Base-by-base conservation (phyloP, 768 basidiomycete species). In the Piloderma croceum region DNA sequence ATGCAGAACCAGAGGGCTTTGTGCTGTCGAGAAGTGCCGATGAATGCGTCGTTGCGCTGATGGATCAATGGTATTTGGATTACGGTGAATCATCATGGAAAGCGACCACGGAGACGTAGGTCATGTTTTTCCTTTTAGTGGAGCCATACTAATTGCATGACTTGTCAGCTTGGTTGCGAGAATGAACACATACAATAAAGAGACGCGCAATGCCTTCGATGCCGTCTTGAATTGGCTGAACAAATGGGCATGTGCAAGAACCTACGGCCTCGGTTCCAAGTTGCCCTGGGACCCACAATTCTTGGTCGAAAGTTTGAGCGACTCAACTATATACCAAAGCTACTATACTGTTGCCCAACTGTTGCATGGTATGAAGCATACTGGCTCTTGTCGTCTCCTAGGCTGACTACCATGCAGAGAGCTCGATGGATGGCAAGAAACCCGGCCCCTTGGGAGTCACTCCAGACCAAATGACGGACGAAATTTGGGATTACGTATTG, bases 1-100 rank as follows among this genome's bases (percentile, higher is more conserved):
- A 99, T 58, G 91, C 93, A 7, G 94, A 98, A 63, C 94, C 94
- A 1, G 93, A 98, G 62, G 86, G 85, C 41, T 59, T 89, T 49
- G 84, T 97, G 54, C 78, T 92, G 53, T 89, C 84, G 33, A 74
- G 94, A 32, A 90, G 86, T 61, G 80, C 77, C n/a, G 96, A 99
- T 56, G 94, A 97, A 64, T 99, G 96, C 67, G 88, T 97, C 15
- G 91, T 99, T 43, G 93, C 94, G 3, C 67, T 99, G 49, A 93
- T 92, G 79, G 96, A 99, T 59, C 96, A 99, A 63, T 99, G 94
- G 93, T 99, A 98, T 63, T 65, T 98, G 61, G 91, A 98, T 62
- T 99, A 97, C 53, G 96, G 94, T 51, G 91, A 97, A 68, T 61
- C 77, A 1, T 58, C 60, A n/a, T 99, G 96, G 96, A 87, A 83